phyloP scores from a whole-genome alignment of 306 rosid species.

The Inga laurina region DNA sequence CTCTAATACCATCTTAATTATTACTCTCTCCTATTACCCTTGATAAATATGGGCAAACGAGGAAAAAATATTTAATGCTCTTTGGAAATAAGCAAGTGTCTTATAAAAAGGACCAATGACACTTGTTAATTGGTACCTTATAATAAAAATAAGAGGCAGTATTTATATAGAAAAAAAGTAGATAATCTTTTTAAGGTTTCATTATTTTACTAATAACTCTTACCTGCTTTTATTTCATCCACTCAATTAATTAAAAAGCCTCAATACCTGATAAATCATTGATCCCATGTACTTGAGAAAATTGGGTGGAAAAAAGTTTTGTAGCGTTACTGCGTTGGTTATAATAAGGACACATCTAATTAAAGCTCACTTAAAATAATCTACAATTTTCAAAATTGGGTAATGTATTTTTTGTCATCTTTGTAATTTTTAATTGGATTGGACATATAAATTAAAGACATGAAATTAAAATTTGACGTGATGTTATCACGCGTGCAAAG shows the following conservation, averaged over 20 bases:
- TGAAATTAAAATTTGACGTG: not conserved
- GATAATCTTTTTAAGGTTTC: not conserved
- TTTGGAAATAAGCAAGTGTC: no score
- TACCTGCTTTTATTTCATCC: not conserved
- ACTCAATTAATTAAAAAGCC: not conserved
- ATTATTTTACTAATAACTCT: not conserved
- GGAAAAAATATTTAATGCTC: no score
- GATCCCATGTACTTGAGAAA: not conserved
- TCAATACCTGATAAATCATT: not conserved
- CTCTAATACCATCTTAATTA: no score
- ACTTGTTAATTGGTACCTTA: no score
- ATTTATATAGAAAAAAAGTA: not conserved
- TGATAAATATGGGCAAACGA: no score
- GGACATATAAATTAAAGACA: not conserved
- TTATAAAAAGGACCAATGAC: no score
- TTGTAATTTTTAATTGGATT: not conserved
- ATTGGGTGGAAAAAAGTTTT: not conserved
- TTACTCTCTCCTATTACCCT: no score
- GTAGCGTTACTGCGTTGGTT: not conserved
- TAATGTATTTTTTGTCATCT: not conserved
- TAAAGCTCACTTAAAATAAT: no score
- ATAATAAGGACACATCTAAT: no score
- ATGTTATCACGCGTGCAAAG: constrained; percentile 19
- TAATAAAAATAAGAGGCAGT: no score
- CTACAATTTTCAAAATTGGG: not conserved